Evolutionary conservation across 2,329 filamentous ascomycete genomes (phyloP), one percentile per base, ranked within the genome.

Genomic region (Fusarium pininemorale): DNA sequence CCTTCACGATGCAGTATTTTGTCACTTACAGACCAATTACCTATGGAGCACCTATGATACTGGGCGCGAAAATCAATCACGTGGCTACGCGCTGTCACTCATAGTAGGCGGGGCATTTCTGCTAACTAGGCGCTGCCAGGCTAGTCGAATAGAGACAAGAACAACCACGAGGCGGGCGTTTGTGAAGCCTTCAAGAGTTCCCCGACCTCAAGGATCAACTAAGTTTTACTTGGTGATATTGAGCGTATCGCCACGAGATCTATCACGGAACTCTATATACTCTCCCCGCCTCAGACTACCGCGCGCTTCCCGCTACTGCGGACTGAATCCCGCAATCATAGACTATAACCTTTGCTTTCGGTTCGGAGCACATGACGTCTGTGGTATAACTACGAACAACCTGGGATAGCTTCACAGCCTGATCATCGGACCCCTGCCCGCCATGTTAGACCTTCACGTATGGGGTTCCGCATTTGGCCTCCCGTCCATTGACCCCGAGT

Each of bases 391-490:
- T 37, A 58, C 24, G 16, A 41, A 26, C 39, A 35, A 28, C 41
- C 30, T 48, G 60, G 50, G 35, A 76, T 62, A 70, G 44, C 70
- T 63, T 66, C 60, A 63, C 56, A 58, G n/a, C 61, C 54, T 44
- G 22, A 64, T 66, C 39, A 37, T 44, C 53, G 22, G 32, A 48
- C 66, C 41, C 69, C 64, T 41, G 47, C 45, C 64, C 51, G 63
- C 53, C 56, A 84, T 84, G 82, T 72, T 84, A 56, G 90, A 96
- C 84, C 89, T 99, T 69, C 93, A 98, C 83, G 89, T 98, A 79
- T 97, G 95, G 92, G 95, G 95, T 56, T 92, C 94, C 62, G 95
- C 94, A 45, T 97, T 98, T 82, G 91, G 91, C 45, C 89, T 98
- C 50, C 92, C 96, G 20, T 98, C 96, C 48, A 93, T 98, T 78